phyloP scores from a whole-genome alignment of 257 asterid species.

The Solanum lignicaule region DNA sequence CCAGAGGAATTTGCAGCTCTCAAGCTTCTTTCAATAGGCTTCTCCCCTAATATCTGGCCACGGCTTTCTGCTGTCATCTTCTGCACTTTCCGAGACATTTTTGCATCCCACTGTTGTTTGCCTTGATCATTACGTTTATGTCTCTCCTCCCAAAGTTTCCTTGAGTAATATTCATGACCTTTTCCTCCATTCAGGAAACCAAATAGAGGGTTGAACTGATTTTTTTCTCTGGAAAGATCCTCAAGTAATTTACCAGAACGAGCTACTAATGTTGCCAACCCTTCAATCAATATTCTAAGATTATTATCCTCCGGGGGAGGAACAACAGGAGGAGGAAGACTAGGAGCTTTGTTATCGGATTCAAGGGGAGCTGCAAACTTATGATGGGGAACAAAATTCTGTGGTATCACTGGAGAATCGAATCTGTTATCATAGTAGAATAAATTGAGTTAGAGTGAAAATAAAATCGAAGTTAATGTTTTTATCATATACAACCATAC shows the following conservation, averaged over 20 bases:
- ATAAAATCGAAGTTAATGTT: not conserved
- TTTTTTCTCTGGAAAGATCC: constrained; percentile 86
- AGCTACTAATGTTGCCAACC: constrained; percentile 86
- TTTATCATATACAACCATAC: not conserved
- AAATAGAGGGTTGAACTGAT: constrained; percentile 73
- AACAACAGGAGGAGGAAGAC: constrained; percentile 57
- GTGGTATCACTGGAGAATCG: constrained; percentile 74
- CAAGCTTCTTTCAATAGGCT: constrained; percentile 59
- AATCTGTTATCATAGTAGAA: constrained; percentile 36
- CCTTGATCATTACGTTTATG: constrained; percentile 54
- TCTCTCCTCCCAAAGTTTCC: constrained; percentile 92
- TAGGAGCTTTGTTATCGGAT: constrained; percentile 27
- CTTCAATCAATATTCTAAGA: constrained; percentile 82
- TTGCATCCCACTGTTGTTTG: constrained; percentile 32
- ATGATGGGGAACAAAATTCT: constrained; percentile 66
- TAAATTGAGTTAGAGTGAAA: not conserved
- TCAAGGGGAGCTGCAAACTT: constrained; percentile 55
- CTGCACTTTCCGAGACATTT: constrained; percentile 32
- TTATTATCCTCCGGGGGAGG: constrained; percentile 72
- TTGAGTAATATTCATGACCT: constrained; percentile 68
- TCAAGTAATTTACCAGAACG: constrained; percentile 91
- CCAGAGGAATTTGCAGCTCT: constrained; percentile 37
- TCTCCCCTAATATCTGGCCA: constrained; percentile 83
- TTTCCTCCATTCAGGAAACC: constrained; percentile 68
- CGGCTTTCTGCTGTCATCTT: constrained; percentile 84